A percentile compares a stretch with the other conserved stretches of the same genome.
Evolutionary conservation across 1,284 basidiomycete genomes (phyloP).

Genomic region (Rugiboletus extremiorientalis): DNA sequence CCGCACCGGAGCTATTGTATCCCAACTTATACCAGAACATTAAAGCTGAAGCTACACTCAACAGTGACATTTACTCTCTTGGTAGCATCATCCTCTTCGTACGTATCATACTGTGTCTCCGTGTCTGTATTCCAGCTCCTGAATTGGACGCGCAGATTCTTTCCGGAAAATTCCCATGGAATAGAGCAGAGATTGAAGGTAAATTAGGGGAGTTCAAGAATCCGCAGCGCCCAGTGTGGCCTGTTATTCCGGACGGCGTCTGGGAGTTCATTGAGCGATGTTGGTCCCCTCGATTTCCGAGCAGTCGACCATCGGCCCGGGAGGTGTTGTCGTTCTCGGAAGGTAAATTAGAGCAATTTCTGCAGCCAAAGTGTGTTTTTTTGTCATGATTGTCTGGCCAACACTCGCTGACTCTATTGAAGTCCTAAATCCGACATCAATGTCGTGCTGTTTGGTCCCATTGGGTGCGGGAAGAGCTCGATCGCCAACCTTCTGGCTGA

Average conservation of each 20-base stretch:
- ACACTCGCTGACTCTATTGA: no score
- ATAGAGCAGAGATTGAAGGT: not conserved
- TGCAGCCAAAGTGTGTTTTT: no score
- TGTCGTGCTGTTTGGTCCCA: no score
- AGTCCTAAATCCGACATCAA: no score
- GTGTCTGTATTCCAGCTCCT: no score
- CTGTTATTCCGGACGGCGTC: not conserved
- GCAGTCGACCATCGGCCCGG: not conserved
- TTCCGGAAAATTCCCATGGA: conserved; percentile 3
- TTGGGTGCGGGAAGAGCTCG: not conserved
- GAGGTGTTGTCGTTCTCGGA: no score
- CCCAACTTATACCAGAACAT: not conserved
- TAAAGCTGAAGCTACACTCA: not conserved
- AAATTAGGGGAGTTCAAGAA: not conserved
- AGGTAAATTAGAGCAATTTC: no score
- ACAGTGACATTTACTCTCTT: conserved; percentile 1
- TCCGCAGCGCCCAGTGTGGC: not conserved
- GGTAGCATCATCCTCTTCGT: not conserved
- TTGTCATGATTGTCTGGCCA: no score
- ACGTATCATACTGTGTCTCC: no score
- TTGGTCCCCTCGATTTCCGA: conserved; percentile 4
- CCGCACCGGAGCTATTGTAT: not conserved
- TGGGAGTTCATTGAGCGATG: conserved; percentile 11
- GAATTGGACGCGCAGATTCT: not conserved
- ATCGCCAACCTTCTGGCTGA: conserved; percentile 15